phyloP scores from a whole-genome alignment of 2,329 filamentous ascomycete genomes.

The Blumeriella jaapii region DNA sequence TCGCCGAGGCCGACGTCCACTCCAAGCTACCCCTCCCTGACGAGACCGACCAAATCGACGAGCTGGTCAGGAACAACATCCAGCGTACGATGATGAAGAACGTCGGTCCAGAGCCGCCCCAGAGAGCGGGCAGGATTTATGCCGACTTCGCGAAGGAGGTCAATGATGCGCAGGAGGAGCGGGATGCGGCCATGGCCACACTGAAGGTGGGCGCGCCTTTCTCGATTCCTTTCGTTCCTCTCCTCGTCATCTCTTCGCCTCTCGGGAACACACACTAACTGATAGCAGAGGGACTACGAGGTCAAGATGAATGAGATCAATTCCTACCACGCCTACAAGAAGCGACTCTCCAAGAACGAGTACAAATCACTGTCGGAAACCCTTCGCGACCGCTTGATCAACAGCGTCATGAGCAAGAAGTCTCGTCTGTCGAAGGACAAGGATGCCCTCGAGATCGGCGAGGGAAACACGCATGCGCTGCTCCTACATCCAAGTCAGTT shows the following conservation, averaged over 20 bases:
- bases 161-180: conserved; percentile 77
- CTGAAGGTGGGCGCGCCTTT: conserved; percentile 53
- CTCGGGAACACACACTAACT: conserved; percentile 19
- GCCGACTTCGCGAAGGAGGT: conserved; percentile 75
- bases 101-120: conserved; percentile 29
- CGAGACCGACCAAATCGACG: conserved; percentile 31
- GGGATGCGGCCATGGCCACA: conserved; percentile 71
- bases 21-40: conserved; percentile 54
- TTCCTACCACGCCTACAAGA: conserved; percentile 48
- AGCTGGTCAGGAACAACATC: conserved; percentile 24
- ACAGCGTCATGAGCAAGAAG: conserved; percentile 53
- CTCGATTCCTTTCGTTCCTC: too few relatives aligned
- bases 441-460: conserved; percentile 55
- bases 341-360: conserved; percentile 51
- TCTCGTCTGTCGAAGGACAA: conserved; percentile 53
- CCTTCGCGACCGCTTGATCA: conserved; percentile 55
- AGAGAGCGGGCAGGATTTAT: conserved; percentile 73
- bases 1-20: conserved; percentile 78
- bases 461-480: conserved; percentile 43
- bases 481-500: conserved; percentile 59
- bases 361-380: conserved; percentile 47
- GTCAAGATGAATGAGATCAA: conserved; percentile 48
- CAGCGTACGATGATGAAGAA: conserved; percentile 26
- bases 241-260: too few relatives aligned
- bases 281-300: conserved; percentile 47